Percentiles rank a stretch among this genome's conserved stretches.
These are phyloP conservation scores for Darksidea phi DNA, from an alignment of 495 filamentous ascomycete genomes.

Conservation along the genomic window DNA sequence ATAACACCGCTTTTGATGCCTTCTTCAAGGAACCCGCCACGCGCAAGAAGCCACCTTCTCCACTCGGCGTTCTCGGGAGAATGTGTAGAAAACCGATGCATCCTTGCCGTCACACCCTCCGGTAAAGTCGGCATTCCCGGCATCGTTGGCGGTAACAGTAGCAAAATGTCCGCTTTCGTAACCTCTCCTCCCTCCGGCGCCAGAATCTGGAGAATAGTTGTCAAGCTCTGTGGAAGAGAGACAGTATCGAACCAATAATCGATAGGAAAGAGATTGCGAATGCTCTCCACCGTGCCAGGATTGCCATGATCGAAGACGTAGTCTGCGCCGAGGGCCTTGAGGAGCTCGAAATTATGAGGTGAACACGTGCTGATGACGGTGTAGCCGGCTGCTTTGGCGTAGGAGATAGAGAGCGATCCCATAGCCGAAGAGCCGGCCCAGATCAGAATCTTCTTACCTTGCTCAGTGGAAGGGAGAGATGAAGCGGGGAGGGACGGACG, in stretches of 20 bases:
- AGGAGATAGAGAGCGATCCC: slow-evolving; percentile 56
- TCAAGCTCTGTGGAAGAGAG: slow-evolving; percentile 1
- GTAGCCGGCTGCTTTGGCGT: slow-evolving; percentile 50
- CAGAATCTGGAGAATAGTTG: slow-evolving; percentile 15
- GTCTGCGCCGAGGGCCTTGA: slow-evolving; percentile 51
- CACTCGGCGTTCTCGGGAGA: slow-evolving; percentile 10
- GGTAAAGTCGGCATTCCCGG: slow-evolving; percentile 4
- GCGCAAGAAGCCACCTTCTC: slow-evolving; percentile 4
- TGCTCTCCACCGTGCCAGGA: slow-evolving; percentile 45
- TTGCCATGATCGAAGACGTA: slow-evolving; percentile 55
- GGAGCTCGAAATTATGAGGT: slow-evolving; percentile 54
- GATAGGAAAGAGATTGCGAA: slow-evolving; percentile 31
- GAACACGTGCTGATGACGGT: slow-evolving; percentile 57
- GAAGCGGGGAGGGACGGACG: slow-evolving; percentile 4
- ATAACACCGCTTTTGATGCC: slow-evolving; percentile 12
- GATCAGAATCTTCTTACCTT: slow-evolving; percentile 47
- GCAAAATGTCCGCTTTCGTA: slow-evolving; percentile 6
- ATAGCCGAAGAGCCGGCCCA: slow-evolving; percentile 52
- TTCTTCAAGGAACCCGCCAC: slow-evolving; percentile 10
- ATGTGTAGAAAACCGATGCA: slow-evolving; percentile 20
- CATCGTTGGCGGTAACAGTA: slow-evolving; percentile 13
- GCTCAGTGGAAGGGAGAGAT: slow-evolving; percentile 17
- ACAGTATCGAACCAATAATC: slow-evolving; percentile 24
- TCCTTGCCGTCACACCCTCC: slow-evolving; percentile 5
- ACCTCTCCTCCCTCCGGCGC: slow-evolving; percentile 9